A percentile compares a stretch with the other conserved stretches of the same genome.
phyloP scores from a whole-genome alignment of 306 rosid species.

The Medicago arabica region DNA sequence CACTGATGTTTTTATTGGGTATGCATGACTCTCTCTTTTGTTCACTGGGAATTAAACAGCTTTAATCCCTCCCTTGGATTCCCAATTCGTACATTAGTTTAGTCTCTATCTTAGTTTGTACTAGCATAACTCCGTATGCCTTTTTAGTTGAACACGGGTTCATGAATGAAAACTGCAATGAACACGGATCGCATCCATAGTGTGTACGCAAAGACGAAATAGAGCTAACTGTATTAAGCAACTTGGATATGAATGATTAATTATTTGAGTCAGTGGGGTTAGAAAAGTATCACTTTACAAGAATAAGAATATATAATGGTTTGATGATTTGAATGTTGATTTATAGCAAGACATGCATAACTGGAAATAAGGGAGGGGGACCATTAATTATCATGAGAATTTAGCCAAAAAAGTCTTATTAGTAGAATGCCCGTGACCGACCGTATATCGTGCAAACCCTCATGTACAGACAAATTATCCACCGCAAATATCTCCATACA shows the following conservation, averaged over 20 bases:
- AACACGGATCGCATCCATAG: background rate
- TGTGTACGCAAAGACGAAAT: background rate
- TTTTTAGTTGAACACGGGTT: conserved; percentile 10
- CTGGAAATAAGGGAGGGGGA: conserved; percentile 23
- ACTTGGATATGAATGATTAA: conserved; percentile 20
- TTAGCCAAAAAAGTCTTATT: conserved; percentile 32
- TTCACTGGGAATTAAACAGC: too few species aligned
- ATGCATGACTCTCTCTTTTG: too few species aligned
- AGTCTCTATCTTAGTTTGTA: too few species aligned
- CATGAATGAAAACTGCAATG: background rate
- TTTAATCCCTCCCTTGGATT: too few species aligned
- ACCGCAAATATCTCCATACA: conserved; percentile 1
- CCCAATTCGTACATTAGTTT: too few species aligned
- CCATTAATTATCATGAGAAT: background rate
- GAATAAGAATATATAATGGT: background rate
- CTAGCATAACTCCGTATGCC: background rate
- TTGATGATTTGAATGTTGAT: conserved; percentile 14
- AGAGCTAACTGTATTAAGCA: conserved; percentile 15
- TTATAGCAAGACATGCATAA: background rate
- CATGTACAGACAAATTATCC: conserved; percentile 46
- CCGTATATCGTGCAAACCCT: conserved; percentile 34
- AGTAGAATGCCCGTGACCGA: conserved; percentile 71
- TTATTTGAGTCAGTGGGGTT: background rate
- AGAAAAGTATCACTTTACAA: background rate
- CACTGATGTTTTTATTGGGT: too few species aligned